Evolutionary conservation across 257 asterid genomes (phyloP).

Genomic region (Linaria vulgaris): DNA sequence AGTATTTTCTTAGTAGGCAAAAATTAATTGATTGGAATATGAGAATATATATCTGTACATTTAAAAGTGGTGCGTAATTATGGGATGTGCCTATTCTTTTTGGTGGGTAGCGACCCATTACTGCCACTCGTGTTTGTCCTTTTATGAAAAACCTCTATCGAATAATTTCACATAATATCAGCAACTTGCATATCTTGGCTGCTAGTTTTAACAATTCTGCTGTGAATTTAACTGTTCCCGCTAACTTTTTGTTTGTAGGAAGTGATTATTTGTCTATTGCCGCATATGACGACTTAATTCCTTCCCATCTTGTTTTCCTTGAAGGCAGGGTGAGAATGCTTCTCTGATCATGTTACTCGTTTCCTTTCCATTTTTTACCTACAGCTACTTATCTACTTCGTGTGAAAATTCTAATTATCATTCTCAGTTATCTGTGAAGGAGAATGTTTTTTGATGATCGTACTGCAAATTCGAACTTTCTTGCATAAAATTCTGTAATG

Average conservation of each 20-base stretch:
- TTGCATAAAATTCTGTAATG: too few relatives aligned
- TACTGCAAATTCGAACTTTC: too few relatives aligned
- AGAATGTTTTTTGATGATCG: background rate
- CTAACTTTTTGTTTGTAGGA: constrained; percentile 45
- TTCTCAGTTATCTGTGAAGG: background rate
- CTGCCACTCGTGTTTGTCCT: too few relatives aligned
- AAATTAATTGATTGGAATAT: too few relatives aligned
- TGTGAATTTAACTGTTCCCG: background rate
- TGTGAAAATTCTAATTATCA: background rate
- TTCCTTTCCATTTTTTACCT: background rate
- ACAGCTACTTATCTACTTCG: constrained; percentile 2
- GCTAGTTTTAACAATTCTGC: background rate
- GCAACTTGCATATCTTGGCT: background rate
- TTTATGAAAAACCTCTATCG: too few relatives aligned
- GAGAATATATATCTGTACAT: too few relatives aligned
- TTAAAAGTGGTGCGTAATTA: too few relatives aligned
- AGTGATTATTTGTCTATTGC: constrained; percentile 92
- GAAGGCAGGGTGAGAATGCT: constrained; percentile 62
- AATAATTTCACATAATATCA: background rate
- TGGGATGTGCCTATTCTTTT: too few relatives aligned
- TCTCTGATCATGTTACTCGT: background rate
- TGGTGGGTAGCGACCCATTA: too few relatives aligned
- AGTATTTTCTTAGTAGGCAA: too few relatives aligned
- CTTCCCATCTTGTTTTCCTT: constrained; percentile 81
- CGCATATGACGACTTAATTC: constrained; percentile 61